Evolutionary conservation across 2,329 filamentous ascomycete genomes (phyloP), one percentile per base, ranked within the genome.

Genomic region (Fulvia fulva): DNA sequence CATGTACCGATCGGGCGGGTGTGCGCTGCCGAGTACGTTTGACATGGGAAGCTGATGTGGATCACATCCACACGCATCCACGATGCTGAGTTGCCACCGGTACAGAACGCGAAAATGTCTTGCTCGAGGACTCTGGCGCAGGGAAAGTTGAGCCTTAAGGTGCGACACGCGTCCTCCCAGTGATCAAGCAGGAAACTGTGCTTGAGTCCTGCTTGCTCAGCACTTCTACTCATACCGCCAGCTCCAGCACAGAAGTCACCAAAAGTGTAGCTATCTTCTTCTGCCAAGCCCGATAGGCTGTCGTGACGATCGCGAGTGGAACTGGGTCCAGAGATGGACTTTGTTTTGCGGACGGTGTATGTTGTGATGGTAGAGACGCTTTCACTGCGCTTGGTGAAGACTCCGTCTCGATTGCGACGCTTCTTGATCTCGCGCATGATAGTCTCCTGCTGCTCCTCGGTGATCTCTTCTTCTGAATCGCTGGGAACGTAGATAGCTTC

Each of bases 41-140:
- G 89, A 56, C 91, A 95, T 0, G 90, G 90, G 0, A 89, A 89
- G 0, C 87, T 91, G 0, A 91, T 73, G 63, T 95, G 90, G 0
- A 90, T 74, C 1, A 93, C 76, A 64, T 94, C 89, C 0, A 87
- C 82, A 3, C 22, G 52, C 23, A 62, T 32, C 19, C n/a, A 44
- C 16, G 26, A 14, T 1, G 19, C 9, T 12, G 32, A 8, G 9
- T 32, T 25, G 12, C 76, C 76, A 8, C 79, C 73, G 1, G 49
- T 67, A 26, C 85, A 75, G 52, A 87, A 85, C 1, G 81, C 71
- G 32, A 78, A 50, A 21, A 68, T 57, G 8, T 63, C 53, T 8
- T 51, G 56, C 0, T 59, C 23, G 1, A 59, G 51, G 1, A 68
- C 44, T 7, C 68, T 54, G 0, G 67, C 69, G 4, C 60, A 55